Evolutionary conservation across 768 basidiomycete genomes (phyloP).

Genomic region (Auricularia cornea): DNA sequence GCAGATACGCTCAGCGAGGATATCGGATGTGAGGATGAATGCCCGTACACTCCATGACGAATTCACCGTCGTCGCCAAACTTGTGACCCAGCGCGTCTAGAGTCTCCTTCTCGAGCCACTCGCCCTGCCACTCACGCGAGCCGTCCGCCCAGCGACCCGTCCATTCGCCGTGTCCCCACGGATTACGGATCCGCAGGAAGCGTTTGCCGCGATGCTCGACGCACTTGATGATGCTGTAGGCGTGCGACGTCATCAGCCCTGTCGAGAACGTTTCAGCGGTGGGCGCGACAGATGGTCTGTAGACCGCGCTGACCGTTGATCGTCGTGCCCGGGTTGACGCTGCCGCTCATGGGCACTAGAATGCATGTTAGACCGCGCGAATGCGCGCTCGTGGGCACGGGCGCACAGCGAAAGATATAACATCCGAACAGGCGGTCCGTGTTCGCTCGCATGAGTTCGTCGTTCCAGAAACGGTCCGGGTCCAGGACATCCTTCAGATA

Average conservation of each 20-base stretch:
- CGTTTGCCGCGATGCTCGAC: constrained; percentile 37
- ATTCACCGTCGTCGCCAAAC: constrained; percentile 47
- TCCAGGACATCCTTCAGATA: constrained; percentile 39
- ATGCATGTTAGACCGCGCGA: neutral
- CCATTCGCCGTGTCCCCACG: constrained; percentile 45
- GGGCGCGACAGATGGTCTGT: neutral
- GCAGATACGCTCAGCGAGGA: neutral
- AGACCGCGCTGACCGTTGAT: neutral
- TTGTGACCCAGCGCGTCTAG: constrained; percentile 35
- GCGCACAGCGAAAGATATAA: constrained; percentile 22
- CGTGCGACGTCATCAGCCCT: constrained; percentile 20
- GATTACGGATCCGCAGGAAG: constrained; percentile 43
- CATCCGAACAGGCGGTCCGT: constrained; percentile 47
- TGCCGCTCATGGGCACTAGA: too few species aligned
- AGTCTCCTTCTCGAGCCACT: constrained; percentile 33
- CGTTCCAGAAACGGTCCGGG: constrained; percentile 42
- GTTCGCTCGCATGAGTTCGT: constrained; percentile 43
- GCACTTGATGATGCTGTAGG: constrained; percentile 41
- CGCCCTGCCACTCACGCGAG: constrained; percentile 46
- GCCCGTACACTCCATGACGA: constrained; percentile 38
- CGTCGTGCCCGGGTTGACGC: too few species aligned
- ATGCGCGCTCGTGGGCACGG: neutral
- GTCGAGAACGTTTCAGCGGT: constrained; percentile 1
- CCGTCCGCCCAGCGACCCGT: constrained; percentile 46
- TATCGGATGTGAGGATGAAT: neutral